These are phyloP conservation scores for Echria macrotheca DNA, from an alignment of 495 filamentous ascomycete genomes.

Conservation along the genomic window DNA sequence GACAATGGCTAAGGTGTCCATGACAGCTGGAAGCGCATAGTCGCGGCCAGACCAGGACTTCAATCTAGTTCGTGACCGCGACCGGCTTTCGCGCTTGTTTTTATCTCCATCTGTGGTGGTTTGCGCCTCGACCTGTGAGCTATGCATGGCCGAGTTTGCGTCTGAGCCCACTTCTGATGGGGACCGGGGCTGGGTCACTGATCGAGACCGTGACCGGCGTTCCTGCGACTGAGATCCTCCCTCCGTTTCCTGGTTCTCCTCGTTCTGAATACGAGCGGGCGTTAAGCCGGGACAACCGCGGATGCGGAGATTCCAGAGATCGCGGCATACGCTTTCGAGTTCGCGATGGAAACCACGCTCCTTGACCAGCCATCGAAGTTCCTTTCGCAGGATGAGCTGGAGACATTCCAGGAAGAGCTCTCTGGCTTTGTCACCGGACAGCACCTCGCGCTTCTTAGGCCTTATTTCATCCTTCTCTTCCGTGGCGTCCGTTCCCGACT, in stretches of 20 bases:
- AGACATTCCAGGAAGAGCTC: constrained; percentile 78
- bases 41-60: no score
- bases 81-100: no score
- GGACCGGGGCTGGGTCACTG: no score
- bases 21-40: no score
- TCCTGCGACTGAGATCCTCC: constrained; percentile 10
- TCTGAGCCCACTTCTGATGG: neutral
- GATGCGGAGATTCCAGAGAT: constrained; percentile 46
- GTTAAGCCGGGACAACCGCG: constrained; percentile 32
- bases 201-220: no score
- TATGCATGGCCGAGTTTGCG: constrained; percentile 28
- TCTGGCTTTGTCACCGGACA: constrained; percentile 58
- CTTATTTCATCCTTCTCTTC: constrained; percentile 56
- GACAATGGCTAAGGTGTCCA: constrained; percentile 40
- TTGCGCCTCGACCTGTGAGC: constrained; percentile 30
- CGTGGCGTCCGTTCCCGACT: constrained; percentile 48
- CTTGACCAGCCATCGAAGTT: constrained; percentile 39
- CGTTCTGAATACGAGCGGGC: constrained; percentile 9
- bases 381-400: constrained; percentile 61
- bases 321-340: constrained; percentile 46
- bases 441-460: no score
- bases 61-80: no score
- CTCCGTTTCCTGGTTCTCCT: constrained; percentile 7
- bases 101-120: no score
- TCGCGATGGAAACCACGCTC: constrained; percentile 37